These are phyloP conservation scores for Acer saccharum DNA, from an alignment of 345 rosid species.

Conservation along the genomic window DNA sequence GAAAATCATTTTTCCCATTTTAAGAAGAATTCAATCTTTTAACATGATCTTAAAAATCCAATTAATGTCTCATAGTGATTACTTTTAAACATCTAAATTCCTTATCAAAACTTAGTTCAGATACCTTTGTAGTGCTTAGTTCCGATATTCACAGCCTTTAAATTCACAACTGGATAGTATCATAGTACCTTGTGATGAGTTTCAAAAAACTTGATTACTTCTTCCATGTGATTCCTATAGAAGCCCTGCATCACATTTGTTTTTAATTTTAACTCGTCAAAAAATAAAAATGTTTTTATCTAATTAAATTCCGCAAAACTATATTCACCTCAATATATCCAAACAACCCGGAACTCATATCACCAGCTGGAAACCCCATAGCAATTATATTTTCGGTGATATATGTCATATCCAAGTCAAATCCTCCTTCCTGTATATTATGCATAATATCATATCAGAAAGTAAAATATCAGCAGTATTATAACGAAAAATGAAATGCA, in stretches of 20 bases:
- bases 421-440: slow-evolving; percentile 77
- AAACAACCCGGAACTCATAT: slow-evolving; percentile 86
- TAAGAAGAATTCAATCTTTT: neutral
- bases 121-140: slow-evolving; percentile 3
- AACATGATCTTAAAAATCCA: neutral
- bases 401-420: slow-evolving; percentile 69
- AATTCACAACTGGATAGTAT: neutral
- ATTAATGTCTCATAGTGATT: neutral
- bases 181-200: slow-evolving; percentile 78
- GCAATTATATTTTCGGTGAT: slow-evolving; percentile 78
- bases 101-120: neutral
- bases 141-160: neutral
- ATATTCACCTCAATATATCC: slow-evolving; percentile 79
- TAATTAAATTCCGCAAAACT: slow-evolving; percentile 9
- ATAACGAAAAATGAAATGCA: neutral
- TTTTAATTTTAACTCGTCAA: slow-evolving; percentile 9
- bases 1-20: neutral
- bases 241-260: slow-evolving; percentile 65
- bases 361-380: slow-evolving; percentile 98
- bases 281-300: slow-evolving; percentile 4
- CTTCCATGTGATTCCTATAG: slow-evolving; percentile 94
- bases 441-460: slow-evolving; percentile 13
- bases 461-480: neutral
- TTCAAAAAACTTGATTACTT: slow-evolving; percentile 88
- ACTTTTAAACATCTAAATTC: neutral